These are phyloP conservation scores for Eucalyptus tenuipes DNA, from an alignment of 345 rosid genomes.

Conservation along the genomic window DNA sequence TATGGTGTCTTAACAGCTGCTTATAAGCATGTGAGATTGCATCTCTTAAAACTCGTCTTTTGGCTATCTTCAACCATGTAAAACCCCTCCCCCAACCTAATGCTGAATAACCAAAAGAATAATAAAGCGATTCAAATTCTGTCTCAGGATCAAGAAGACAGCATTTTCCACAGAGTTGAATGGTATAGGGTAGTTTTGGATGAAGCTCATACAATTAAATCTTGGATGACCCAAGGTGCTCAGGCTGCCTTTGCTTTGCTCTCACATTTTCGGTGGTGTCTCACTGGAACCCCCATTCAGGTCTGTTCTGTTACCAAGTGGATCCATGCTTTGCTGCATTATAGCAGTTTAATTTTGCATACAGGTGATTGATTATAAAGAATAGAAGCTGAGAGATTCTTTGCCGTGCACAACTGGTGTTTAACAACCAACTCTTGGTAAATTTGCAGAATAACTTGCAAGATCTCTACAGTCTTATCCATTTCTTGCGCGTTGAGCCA, in stretches of 20 bases:
- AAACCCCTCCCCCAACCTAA: not conserved
- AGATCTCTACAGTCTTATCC: constrained; percentile 56
- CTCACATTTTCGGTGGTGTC: constrained; percentile 65
- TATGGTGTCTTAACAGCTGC: constrained; percentile 52
- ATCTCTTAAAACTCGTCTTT: not conserved
- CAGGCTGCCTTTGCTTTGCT: constrained; percentile 35
- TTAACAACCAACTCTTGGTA: not conserved
- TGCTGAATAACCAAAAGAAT: not conserved
- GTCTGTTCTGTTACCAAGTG: not conserved
- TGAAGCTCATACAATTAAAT: constrained; percentile 65
- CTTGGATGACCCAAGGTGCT: constrained; percentile 40
- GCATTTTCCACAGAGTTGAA: constrained; percentile 42
- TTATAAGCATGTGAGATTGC: constrained; percentile 34
- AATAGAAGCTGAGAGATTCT: not conserved
- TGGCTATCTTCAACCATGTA: not conserved
- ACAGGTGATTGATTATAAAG: not conserved
- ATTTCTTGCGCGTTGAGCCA: constrained; percentile 67
- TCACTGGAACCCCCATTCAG: constrained; percentile 66
- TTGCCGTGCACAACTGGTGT: not conserved
- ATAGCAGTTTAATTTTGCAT: not conserved
- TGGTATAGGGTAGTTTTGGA: constrained; percentile 65
- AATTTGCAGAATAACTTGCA: constrained; percentile 48
- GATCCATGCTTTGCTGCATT: not conserved
- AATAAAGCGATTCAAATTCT: not conserved
- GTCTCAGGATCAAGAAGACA: constrained; percentile 23